Percentiles rank a stretch among this genome's conserved stretches.
Evolutionary conservation across 768 basidiomycete species (phyloP).

Genomic region (Hysterangium stoloniferum): DNA sequence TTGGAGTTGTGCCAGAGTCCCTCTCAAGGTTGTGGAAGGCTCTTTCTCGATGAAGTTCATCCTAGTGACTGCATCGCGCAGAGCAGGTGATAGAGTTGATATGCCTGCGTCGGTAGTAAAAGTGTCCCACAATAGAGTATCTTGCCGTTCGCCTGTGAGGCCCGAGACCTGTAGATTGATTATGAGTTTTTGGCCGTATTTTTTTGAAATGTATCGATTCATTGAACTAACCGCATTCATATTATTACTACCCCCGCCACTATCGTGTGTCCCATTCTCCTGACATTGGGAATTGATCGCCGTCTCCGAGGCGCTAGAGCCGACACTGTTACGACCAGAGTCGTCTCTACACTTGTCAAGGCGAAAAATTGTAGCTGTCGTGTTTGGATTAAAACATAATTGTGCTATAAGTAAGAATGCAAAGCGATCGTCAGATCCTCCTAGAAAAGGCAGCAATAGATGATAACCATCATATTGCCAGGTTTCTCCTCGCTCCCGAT

Average conservation of each 20-base stretch:
- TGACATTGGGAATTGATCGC: neutral
- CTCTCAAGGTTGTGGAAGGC: conserved; percentile 21
- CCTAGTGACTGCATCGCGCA: conserved; percentile 19
- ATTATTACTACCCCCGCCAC: no score
- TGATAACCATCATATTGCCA: conserved; percentile 38
- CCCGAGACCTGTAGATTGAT: conserved; percentile 23
- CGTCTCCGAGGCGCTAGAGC: conserved; percentile 15
- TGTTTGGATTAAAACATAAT: conserved; percentile 59
- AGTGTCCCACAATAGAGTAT: conserved; percentile 65
- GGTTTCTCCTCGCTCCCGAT: conserved; percentile 39
- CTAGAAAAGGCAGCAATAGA: conserved; percentile 86
- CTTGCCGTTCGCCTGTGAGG: conserved; percentile 65
- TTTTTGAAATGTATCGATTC: neutral
- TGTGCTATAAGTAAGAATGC: conserved; percentile 82
- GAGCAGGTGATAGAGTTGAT: neutral
- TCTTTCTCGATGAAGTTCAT: conserved; percentile 25
- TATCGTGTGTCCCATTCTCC: neutral
- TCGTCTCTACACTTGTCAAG: conserved; percentile 43
- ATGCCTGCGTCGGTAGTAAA: conserved; percentile 33
- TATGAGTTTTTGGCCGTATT: conserved; percentile 16
- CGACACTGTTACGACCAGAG: conserved; percentile 20
- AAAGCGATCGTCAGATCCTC: conserved; percentile 87
- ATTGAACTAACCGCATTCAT: no score
- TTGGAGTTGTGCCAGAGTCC: conserved; percentile 11
- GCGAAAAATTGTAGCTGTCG: conserved; percentile 69